Conservation (phyloP, 257 asterid species). For the Ocimum tenuiflorum region DNA sequence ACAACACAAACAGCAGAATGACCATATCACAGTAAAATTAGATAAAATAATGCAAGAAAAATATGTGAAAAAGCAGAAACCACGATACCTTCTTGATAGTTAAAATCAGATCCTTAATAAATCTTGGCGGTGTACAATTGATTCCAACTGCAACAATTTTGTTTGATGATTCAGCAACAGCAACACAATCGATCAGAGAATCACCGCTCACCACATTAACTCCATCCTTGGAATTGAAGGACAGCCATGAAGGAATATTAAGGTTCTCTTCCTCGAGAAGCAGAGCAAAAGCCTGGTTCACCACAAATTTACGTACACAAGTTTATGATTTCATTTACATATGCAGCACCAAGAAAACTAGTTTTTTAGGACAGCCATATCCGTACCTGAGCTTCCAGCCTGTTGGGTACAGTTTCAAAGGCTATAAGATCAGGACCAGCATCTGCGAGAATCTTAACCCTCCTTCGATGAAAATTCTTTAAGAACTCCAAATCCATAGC, state of each 20-base stretch:
- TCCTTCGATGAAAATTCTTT: constrained; percentile 72
- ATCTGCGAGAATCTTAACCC: constrained; percentile 76
- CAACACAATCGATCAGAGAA: constrained; percentile 60
- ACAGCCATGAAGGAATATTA: constrained; percentile 69
- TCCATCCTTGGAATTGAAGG: constrained; percentile 91
- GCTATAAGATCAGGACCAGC: constrained; percentile 82
- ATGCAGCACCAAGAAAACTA: constrained; percentile 4
- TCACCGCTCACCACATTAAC: constrained; percentile 76
- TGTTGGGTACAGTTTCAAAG: constrained; percentile 85
- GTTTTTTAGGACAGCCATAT: background rate
- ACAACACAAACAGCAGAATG: background rate
- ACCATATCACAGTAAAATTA: background rate
- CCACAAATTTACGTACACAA: constrained; percentile 7
- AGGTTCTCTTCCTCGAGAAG: constrained; percentile 78
- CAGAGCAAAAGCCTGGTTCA: constrained; percentile 61
- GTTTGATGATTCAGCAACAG: constrained; percentile 58
- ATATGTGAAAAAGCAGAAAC: background rate
- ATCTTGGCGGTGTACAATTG: constrained; percentile 90
- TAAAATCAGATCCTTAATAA: constrained; percentile 57
- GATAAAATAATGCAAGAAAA: background rate
- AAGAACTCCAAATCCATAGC: constrained; percentile 57
- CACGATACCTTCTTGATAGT: constrained; percentile 53
- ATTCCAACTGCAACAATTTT: constrained; percentile 75
- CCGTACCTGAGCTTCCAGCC: constrained; percentile 75
- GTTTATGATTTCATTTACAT: background rate